Evolutionary conservation across 2,329 filamentous ascomycete species (phyloP), one percentile per base, ranked within the genome.

Genomic region (Aureobasidium sp.): DNA sequence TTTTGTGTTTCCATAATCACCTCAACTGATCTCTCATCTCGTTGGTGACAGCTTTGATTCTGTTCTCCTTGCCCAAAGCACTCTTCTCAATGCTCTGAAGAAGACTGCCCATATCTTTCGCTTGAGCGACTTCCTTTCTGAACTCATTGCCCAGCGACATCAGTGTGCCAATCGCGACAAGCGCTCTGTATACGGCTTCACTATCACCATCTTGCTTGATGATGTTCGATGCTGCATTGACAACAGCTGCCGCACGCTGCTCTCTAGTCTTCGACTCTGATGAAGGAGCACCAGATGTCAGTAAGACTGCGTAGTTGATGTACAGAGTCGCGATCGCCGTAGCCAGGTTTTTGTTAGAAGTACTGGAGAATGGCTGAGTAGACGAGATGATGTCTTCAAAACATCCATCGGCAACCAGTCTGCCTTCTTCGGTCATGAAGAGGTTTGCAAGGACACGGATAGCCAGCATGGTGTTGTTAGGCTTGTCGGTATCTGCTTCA

Each of bases 391-490:
- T 81, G 40, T 81, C 78, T 42, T 86, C 81, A 21, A 86, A 83
- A 45, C 78, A 77, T 21, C 75, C 76, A 13, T 83, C 80, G 6
- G 85, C 83, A 38, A 76, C 67, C 6, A 73, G 66, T 4, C 89
- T 84, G 17, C 94, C 94, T 60, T 86, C 79, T 0, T 83, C 76
- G 0, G 89, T 89, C 62, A 84, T 81, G 69, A 96, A 96, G 8
- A 96, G 77, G 67, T 99, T 99, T 31, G 85, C 86, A 51, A 97
- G 79, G 15, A 87, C 83, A 4, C 94, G 88, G 13, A 90, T 79
- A 0, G 87, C 86, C 79, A 99, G 88, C 87, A 97, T 96, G 11
- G 84, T 83, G 65, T 90, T 90, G 73, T 96, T 96, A 38, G 84
- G 85, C 0, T 87, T 78, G 35, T 69, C 68, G 2, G 83, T 79